Percentiles rank a stretch among this genome's conserved stretches.
Conservation (phyloP, 129 eudicot species). For the Daucus carota region DNA sequence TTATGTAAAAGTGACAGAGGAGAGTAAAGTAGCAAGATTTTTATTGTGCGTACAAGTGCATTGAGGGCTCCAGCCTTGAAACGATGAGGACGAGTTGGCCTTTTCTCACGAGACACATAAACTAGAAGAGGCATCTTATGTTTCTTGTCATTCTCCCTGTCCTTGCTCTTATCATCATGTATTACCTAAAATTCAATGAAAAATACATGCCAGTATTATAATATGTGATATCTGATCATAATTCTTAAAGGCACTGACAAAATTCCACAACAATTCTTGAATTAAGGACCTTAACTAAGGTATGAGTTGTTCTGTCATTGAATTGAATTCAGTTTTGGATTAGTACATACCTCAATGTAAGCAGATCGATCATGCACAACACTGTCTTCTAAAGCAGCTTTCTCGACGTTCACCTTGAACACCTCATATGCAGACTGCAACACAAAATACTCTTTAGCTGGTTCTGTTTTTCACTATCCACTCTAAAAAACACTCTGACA, state of each 20-base stretch:
- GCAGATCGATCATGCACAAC: slow-evolving; percentile 43
- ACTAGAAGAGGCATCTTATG: slow-evolving; percentile 65
- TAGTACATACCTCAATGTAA: slow-evolving; percentile 33
- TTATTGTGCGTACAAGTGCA: slow-evolving; percentile 39
- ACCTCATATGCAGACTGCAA: slow-evolving; percentile 48
- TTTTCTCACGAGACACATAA: slow-evolving; percentile 74
- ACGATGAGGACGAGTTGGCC: slow-evolving; percentile 68
- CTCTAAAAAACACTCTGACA: neutral
- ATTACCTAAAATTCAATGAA: slow-evolving; percentile 31
- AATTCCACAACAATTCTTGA: neutral
- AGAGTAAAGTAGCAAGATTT: neutral
- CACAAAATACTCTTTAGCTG: neutral
- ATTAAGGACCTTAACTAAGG: neutral
- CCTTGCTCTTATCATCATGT: slow-evolving; percentile 42
- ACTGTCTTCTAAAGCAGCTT: slow-evolving; percentile 35
- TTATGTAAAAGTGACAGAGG: neutral
- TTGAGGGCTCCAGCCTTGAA: slow-evolving; percentile 96
- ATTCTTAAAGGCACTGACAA: too few species aligned
- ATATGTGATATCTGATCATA: too few species aligned
- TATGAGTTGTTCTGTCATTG: neutral
- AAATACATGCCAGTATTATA: too few species aligned
- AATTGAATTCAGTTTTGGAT: neutral
- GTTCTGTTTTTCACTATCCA: neutral
- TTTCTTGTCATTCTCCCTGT: slow-evolving; percentile 21
- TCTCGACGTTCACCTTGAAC: slow-evolving; percentile 52